A percentile compares a stretch with the other conserved stretches of the same genome.
These are phyloP conservation scores for Zygnema circumcarinatum DNA, from an alignment of 139 green algal species.

Conservation along the genomic window DNA sequence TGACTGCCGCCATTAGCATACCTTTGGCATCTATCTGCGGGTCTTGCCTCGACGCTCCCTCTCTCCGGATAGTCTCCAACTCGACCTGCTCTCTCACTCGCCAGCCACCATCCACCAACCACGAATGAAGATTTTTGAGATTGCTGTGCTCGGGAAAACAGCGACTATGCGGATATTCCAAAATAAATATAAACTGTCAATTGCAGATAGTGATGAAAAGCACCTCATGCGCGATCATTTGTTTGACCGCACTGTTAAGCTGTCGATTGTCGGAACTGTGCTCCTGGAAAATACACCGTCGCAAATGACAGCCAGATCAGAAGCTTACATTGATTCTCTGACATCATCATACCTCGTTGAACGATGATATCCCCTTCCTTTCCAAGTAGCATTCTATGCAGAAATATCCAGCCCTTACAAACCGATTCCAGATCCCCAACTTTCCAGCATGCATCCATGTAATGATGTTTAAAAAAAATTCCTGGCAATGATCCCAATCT, in stretches of 20 bases:
- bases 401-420: too few relatives aligned
- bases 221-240: background rate
- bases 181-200: background rate
- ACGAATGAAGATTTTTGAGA: too few relatives aligned
- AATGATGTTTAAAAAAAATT: too few relatives aligned
- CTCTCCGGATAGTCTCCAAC: conserved; percentile 4
- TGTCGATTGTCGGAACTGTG: background rate
- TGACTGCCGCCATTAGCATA: background rate
- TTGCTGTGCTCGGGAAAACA: too few relatives aligned
- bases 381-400: background rate
- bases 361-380: too few relatives aligned
- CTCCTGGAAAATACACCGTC: too few relatives aligned
- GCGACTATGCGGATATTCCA: background rate
- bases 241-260: background rate
- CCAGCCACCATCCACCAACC: background rate
- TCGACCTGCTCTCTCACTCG: background rate
- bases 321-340: too few relatives aligned
- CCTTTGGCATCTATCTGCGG: background rate
- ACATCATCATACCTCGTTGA: too few relatives aligned
- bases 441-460: too few relatives aligned
- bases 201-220: background rate
- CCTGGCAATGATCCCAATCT: too few relatives aligned
- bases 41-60: background rate
- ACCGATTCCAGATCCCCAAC: too few relatives aligned
- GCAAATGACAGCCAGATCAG: too few relatives aligned